These are phyloP conservation scores for Amanita muscaria DNA, from an alignment of 768 basidiomycete genomes.

Conservation along the genomic window DNA sequence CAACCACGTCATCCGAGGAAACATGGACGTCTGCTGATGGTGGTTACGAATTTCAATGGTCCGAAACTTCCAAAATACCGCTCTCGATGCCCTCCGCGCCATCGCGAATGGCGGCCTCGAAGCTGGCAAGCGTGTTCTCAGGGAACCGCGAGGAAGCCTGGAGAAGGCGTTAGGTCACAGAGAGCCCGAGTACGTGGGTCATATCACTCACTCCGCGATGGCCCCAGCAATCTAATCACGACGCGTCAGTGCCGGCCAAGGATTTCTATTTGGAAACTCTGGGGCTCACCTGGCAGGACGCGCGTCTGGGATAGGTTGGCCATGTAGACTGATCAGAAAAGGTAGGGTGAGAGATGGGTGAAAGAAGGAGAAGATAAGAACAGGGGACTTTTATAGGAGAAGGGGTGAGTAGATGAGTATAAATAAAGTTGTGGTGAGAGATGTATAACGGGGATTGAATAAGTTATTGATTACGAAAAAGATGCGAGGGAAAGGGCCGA, in stretches of 20 bases:
- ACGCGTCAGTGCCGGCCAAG: neutral
- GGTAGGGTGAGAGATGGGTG: neutral
- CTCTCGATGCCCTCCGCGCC: conserved; percentile 97
- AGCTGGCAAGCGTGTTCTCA: conserved; percentile 93
- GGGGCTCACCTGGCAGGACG: conserved; percentile 4
- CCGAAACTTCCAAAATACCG: conserved; percentile 55
- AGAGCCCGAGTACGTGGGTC: neutral
- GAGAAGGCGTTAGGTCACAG: neutral
- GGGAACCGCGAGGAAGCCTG: conserved; percentile 83
- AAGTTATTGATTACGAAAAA: neutral
- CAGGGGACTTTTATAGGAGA: neutral
- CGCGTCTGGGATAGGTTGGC: neutral
- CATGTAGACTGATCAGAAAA: neutral
- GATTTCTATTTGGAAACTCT: neutral
- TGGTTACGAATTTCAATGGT: conserved; percentile 38
- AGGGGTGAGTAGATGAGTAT: no score
- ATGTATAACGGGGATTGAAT: neutral
- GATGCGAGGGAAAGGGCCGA: neutral
- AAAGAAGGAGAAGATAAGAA: neutral
- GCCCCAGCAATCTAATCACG: conserved; percentile 56
- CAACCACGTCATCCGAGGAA: conserved; percentile 74
- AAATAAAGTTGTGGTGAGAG: no score
- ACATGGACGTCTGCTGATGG: conserved; percentile 84
- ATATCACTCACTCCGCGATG: conserved; percentile 36
- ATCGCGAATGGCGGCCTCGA: conserved; percentile 90